phyloP scores from a whole-genome alignment of 2,329 filamentous ascomycete genomes.

The Microascus cirrosus region DNA sequence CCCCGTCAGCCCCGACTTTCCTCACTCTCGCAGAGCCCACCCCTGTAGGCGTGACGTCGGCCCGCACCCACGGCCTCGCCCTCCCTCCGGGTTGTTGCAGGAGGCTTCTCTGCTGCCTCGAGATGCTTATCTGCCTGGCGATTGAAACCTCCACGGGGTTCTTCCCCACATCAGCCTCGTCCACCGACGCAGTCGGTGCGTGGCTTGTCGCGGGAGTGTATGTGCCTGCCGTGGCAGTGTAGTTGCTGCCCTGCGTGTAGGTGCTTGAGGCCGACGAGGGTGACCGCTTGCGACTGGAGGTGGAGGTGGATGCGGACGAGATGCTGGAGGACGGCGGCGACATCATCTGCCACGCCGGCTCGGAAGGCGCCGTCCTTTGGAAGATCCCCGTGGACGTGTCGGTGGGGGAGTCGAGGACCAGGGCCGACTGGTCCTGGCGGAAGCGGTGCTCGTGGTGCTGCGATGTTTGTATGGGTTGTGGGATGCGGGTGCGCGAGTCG shows the following conservation, averaged over 20 bases:
- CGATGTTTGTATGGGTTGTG: constrained; percentile 1
- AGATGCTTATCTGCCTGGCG: constrained; percentile 56
- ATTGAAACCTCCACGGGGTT: constrained; percentile 55
- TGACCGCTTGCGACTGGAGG: constrained; percentile 13
- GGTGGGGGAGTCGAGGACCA: constrained; percentile 30
- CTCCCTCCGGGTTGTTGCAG: constrained; percentile 21
- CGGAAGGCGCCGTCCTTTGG: constrained; percentile 21
- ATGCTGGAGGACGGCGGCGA: constrained; percentile 18
- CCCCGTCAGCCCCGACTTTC: constrained; percentile 10
- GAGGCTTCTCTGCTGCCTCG: constrained; percentile 47
- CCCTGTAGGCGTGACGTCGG: background rate
- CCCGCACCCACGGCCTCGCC: constrained; percentile 1
- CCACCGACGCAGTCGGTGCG: constrained; percentile 20
- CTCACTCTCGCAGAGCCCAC: background rate
- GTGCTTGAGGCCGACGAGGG: constrained; percentile 19
- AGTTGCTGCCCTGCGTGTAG: constrained; percentile 11
- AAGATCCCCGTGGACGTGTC: constrained; percentile 6
- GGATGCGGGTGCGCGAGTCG: background rate
- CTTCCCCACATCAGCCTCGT: constrained; percentile 31
- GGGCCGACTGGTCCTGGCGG: constrained; percentile 20
- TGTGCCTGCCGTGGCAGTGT: constrained; percentile 18
- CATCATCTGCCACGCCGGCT: constrained; percentile 37
- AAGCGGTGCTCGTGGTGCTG: constrained; percentile 13
- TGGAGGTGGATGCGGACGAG: constrained; percentile 16
- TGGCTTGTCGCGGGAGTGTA: constrained; percentile 14